These are phyloP conservation scores for Cryphonectria parasitica DNA, from an alignment of 2,329 filamentous ascomycete species.

Conservation along the genomic window DNA sequence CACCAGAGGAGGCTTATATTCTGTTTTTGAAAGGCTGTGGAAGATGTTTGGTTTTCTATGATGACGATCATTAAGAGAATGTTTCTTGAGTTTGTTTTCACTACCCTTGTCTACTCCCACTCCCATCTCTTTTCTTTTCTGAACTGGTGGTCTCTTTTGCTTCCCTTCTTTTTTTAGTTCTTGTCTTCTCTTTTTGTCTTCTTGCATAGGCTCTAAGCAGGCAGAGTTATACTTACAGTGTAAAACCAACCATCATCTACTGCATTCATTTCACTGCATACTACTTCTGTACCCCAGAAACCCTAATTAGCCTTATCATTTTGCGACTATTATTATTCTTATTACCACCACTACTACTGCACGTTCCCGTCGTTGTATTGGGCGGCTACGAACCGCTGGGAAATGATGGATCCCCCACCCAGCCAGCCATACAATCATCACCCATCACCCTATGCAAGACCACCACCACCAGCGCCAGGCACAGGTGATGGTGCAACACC, in stretches of 20 bases:
- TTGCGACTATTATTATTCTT: not conserved
- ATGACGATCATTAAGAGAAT: not conserved
- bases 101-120: too few species aligned
- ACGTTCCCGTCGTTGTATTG: conserved; percentile 21
- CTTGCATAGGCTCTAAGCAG: not conserved
- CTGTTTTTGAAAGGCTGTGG: conserved; percentile 25
- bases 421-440: conserved; percentile 4
- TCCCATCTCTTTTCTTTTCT: not conserved
- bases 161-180: conserved; percentile 12
- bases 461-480: conserved; percentile 12
- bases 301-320: not conserved
- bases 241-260: not conserved
- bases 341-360: not conserved
- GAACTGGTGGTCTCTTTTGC: conserved; percentile 5
- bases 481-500: not conserved
- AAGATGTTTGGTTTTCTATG: conserved; percentile 25
- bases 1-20: conserved; percentile 19
- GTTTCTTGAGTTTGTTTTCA: not conserved
- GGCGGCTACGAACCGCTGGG: conserved; percentile 28
- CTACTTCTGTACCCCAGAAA: conserved; percentile 13
- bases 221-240: not conserved
- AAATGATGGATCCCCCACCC: conserved; percentile 20
- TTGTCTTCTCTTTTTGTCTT: not conserved
- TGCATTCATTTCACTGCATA: not conserved
- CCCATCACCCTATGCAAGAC: conserved; percentile 23